phyloP scores from a whole-genome alignment of 2,329 filamentous ascomycete genomes.

The Ilyonectria destructans region DNA sequence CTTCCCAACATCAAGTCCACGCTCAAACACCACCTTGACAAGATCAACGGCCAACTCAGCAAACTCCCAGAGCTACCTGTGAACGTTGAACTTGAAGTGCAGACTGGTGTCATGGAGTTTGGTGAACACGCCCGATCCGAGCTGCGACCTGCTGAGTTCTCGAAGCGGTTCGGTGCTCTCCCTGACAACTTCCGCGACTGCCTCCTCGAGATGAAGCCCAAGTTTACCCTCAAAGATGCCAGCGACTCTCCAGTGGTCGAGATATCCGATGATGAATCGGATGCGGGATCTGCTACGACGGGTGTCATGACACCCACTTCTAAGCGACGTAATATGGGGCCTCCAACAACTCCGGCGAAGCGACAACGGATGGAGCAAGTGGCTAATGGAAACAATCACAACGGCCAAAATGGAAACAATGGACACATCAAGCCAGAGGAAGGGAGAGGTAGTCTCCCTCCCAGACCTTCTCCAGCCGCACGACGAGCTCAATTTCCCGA shows the following conservation, averaged over 20 bases:
- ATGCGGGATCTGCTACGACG: constrained; percentile 48
- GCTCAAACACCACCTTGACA: constrained; percentile 63
- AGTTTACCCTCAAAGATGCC: constrained; percentile 60
- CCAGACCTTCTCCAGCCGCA: constrained; percentile 32
- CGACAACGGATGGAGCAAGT: constrained; percentile 47
- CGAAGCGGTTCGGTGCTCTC: constrained; percentile 61
- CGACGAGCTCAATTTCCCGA: constrained; percentile 46
- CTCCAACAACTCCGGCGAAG: constrained; percentile 55
- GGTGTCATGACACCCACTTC: constrained; percentile 46
- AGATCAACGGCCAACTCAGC: constrained; percentile 70
- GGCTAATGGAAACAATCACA: constrained; percentile 19
- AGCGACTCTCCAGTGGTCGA: constrained; percentile 56
- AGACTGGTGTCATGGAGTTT: constrained; percentile 72
- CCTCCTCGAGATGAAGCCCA: constrained; percentile 64
- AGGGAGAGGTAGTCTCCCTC: constrained; percentile 43
- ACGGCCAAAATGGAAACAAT: constrained; percentile 19
- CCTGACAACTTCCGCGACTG: constrained; percentile 68
- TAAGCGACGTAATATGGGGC: constrained; percentile 51
- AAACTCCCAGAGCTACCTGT: constrained; percentile 77
- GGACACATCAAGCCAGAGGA: constrained; percentile 59
- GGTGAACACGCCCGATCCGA: constrained; percentile 68
- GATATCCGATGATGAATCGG: constrained; percentile 59
- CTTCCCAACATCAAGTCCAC: constrained; percentile 71
- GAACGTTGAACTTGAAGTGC: constrained; percentile 79
- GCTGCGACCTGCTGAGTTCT: constrained; percentile 61